phyloP scores from a whole-genome alignment of 176 grass and related monocot genomes.

The Poa annua region DNA sequence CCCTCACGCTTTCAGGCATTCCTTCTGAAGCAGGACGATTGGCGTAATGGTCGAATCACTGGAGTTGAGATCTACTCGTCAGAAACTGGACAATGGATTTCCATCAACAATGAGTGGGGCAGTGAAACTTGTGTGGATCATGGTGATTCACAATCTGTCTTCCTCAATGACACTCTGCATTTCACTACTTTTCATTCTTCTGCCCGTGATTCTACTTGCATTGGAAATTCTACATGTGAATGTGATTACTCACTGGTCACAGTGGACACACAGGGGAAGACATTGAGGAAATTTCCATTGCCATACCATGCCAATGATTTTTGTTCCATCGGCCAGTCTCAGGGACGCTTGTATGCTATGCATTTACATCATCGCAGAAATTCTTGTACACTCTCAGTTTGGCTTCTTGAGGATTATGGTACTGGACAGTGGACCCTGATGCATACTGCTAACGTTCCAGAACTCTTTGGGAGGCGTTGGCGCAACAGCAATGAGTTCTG shows the following conservation, averaged over 20 bases:
- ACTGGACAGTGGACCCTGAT: background rate
- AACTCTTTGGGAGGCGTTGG: background rate
- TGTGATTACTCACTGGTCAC: slow-evolving; percentile 6
- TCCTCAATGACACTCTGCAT: background rate
- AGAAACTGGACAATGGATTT: background rate
- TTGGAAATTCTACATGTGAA: background rate
- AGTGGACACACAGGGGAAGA: background rate
- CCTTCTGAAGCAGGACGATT: background rate
- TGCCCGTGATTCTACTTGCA: background rate
- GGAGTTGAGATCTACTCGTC: background rate
- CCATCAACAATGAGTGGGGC: background rate
- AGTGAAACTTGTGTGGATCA: background rate
- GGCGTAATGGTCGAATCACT: background rate
- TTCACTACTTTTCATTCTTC: background rate
- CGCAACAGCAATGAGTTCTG: background rate
- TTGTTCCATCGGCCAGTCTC: background rate
- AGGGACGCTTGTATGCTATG: background rate
- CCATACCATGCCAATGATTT: background rate
- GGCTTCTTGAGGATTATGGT: background rate
- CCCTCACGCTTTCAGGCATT: background rate
- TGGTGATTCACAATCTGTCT: background rate
- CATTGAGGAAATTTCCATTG: background rate
- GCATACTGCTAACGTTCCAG: background rate
- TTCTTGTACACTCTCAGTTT: background rate
- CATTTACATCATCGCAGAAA: background rate